Base-by-base conservation (phyloP, 2,329 filamentous ascomycete genomes). In the Fusarium longipes region DNA sequence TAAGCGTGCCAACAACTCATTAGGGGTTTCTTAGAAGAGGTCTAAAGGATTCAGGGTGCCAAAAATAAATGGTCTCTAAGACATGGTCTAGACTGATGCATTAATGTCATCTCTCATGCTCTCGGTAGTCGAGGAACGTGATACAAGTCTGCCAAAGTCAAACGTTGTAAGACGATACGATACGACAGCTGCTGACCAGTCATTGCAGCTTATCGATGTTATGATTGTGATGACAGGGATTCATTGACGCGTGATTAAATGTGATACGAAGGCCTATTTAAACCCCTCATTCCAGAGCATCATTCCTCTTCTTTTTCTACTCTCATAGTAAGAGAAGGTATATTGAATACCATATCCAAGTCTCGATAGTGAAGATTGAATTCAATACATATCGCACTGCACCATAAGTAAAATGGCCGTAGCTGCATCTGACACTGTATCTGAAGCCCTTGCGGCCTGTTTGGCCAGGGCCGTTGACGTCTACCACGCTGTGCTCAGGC, bases 321-420 rank as follows among this genome's bases (percentile, higher is more conserved):
- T 24, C 30, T 36, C 29, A n/a, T 24, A 8, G 8, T 11, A 6
- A 44, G 30, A 8, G 14, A 20, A 29, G 20, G 10, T 27, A 48
- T 14, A 20, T 22, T 22, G n/a, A 15, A 9, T 25, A 36, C 10
- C 15, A 18, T 44, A 27, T 12, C 3, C 18, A 12, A 30, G 27
- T 44, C n/a, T 25, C n/a, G n/a, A n/a, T 44, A 18, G 14, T 36
- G 32, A 9, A 18, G n/a, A 30, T 10, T 36, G 3, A 33, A 53
- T 6, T 36, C 12, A 38, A 54, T 58, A 35, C 35, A 60, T 20
- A 33, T 43, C 50, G 20, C 42, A 17, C 40, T 67, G 47, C 70
- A 50, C 68, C 65, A 65, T 33, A 75, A 76, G 74, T 76, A 75
- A 75, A 75, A 76, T 77, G 75, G 72, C 67, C 29, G 59, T 67